A percentile compares a stretch with the other conserved stretches of the same genome.
Evolutionary conservation across 495 filamentous ascomycete genomes (phyloP).

Genomic region (Penicillium paxilli): DNA sequence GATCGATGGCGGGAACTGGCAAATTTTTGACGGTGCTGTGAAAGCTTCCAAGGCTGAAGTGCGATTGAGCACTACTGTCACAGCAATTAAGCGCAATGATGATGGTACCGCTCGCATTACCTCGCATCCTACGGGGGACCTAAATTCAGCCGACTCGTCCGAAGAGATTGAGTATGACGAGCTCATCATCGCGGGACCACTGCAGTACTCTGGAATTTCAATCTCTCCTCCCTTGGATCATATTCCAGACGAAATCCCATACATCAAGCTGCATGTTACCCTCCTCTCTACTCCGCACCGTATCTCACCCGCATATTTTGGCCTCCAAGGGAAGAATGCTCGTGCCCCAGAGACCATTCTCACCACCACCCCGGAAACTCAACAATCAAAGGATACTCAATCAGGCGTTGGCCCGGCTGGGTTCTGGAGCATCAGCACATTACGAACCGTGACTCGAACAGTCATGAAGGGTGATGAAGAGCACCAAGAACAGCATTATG

Average conservation of each 20-base stretch:
- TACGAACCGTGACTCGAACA: slow-evolving; percentile 63
- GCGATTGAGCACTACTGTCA: slow-evolving; percentile 70
- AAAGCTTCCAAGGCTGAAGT: slow-evolving; percentile 59
- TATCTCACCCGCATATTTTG: slow-evolving; percentile 70
- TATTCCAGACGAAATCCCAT: slow-evolving; percentile 72
- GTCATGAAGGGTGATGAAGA: slow-evolving; percentile 36
- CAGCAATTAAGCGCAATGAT: slow-evolving; percentile 50
- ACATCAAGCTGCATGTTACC: slow-evolving; percentile 82
- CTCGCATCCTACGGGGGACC: slow-evolving; percentile 31
- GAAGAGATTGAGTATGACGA: slow-evolving; percentile 63
- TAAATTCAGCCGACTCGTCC: slow-evolving; percentile 8
- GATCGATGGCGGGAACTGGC: slow-evolving; percentile 89
- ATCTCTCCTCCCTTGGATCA: slow-evolving; percentile 51
- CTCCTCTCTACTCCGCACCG: slow-evolving; percentile 75
- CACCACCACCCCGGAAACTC: slow-evolving; percentile 71
- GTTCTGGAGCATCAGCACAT: slow-evolving; percentile 87
- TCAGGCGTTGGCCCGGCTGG: slow-evolving; percentile 65
- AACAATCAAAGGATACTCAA: slow-evolving; percentile 46
- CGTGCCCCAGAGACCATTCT: slow-evolving; percentile 70
- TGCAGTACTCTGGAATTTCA: slow-evolving; percentile 72
- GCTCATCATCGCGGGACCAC: slow-evolving; percentile 75
- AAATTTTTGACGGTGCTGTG: slow-evolving; percentile 84
- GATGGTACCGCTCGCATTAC: slow-evolving; percentile 53
- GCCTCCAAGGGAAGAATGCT: slow-evolving; percentile 50
- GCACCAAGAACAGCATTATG: slow-evolving; percentile 57